Conservation (phyloP, 805 yeast genomes). For the Suhomyces faveliae region DNA sequence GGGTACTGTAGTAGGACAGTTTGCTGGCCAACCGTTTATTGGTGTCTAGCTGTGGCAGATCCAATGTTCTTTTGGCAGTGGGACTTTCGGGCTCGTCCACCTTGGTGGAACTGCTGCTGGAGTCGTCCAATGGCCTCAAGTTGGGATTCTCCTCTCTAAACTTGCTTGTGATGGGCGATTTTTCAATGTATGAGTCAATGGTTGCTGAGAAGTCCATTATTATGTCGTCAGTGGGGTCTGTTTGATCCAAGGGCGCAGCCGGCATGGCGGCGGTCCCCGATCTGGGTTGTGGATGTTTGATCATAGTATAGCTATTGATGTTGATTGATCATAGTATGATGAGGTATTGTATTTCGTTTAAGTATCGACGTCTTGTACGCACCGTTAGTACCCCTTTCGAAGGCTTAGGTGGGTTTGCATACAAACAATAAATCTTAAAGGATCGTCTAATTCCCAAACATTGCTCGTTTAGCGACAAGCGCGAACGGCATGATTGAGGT, state of each 20-base stretch:
- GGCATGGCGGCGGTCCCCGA: neutral
- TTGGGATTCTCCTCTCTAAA: slow-evolving; percentile 27
- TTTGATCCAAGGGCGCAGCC: neutral
- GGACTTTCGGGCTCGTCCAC: slow-evolving; percentile 1
- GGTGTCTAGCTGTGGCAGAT: slow-evolving; percentile 4
- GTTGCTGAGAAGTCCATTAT: neutral
- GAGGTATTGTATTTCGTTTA: neutral
- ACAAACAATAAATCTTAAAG: neutral
- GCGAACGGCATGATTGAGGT: neutral
- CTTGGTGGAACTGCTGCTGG: slow-evolving; percentile 1
- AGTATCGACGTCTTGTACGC: slow-evolving; percentile 1
- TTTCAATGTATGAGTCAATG: slow-evolving; percentile 20
- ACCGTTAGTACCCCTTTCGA: neutral
- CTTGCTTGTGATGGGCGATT: slow-evolving; percentile 21
- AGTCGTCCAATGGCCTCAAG: slow-evolving; percentile 18
- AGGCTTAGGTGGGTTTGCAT: slow-evolving; percentile 2
- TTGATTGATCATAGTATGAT: neutral
- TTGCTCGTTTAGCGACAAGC: neutral
- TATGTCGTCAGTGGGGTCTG: neutral
- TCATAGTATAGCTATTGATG: neutral
- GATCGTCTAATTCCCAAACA: neutral
- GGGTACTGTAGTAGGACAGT: slow-evolving; percentile 13
- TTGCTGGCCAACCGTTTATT: slow-evolving; percentile 7
- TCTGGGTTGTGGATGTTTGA: slow-evolving; percentile 3
- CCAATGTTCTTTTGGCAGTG: slow-evolving; percentile 7